Evolutionary conservation across 345 rosid species (phyloP).

Genomic region (Lepidium didymum): DNA sequence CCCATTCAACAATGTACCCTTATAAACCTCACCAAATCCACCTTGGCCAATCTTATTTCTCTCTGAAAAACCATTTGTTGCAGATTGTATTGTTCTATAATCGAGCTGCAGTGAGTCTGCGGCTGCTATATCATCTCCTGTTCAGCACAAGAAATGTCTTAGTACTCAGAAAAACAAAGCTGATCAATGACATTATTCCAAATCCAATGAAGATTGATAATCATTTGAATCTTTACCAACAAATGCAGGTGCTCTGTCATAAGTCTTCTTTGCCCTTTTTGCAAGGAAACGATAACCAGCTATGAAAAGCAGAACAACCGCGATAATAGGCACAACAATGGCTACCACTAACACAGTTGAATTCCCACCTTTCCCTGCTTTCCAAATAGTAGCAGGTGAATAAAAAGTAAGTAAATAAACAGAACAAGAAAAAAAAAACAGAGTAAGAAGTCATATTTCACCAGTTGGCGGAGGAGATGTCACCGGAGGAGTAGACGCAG

Average conservation of each 20-base stretch:
- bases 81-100: constrained; percentile 32
- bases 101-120: constrained; percentile 41
- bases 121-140: constrained; percentile 23
- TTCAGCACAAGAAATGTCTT: constrained; percentile 2
- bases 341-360: constrained; percentile 22
- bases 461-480: neutral
- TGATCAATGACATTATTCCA: neutral
- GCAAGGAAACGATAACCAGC: constrained; percentile 24
- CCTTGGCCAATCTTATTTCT: constrained; percentile 55
- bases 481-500: neutral
- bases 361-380: constrained; percentile 23
- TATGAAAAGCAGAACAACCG: constrained; percentile 11
- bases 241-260: neutral
- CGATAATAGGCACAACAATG: constrained; percentile 23
- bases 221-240: constrained; percentile 13
- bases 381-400: neutral
- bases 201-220: neutral
- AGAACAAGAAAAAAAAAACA: neutral
- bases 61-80: constrained; percentile 39
- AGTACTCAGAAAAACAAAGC: neutral
- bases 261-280: constrained; percentile 1
- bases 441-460: neutral
- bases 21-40: constrained; percentile 63
- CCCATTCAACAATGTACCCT: constrained; percentile 22
- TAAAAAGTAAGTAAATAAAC: neutral